Percentiles rank a stretch among this genome's conserved stretches.
phyloP scores from a whole-genome alignment of 148 eudicot species.

The Arctostaphylos glauca region DNA sequence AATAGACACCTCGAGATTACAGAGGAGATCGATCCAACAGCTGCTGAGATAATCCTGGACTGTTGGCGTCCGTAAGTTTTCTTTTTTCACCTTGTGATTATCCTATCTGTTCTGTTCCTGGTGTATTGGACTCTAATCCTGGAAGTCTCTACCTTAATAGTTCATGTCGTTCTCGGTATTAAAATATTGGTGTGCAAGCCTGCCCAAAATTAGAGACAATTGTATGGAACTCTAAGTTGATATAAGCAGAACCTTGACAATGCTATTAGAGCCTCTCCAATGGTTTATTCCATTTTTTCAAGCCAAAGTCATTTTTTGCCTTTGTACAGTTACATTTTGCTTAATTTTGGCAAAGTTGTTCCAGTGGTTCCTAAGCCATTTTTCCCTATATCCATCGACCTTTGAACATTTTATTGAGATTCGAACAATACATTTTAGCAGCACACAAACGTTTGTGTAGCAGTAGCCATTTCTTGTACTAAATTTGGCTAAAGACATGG shows the following conservation, averaged over 20 bases:
- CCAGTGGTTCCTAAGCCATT: not conserved
- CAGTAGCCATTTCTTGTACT: not conserved
- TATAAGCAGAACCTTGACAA: not conserved
- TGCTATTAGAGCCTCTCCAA: not conserved
- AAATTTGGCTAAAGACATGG: not conserved
- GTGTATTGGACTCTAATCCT: not conserved
- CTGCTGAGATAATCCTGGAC: slow-evolving; percentile 71
- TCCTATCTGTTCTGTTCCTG: not conserved
- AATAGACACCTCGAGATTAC: slow-evolving; percentile 77
- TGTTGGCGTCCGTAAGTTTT: slow-evolving; percentile 84
- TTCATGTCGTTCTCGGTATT: not conserved
- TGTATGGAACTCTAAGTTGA: not conserved
- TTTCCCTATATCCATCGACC: no score
- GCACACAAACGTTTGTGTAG: not conserved
- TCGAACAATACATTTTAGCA: not conserved
- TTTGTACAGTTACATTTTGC: not conserved
- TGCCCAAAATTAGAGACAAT: not conserved
- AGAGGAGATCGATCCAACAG: slow-evolving; percentile 62
- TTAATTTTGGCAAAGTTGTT: not conserved
- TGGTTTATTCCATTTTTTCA: not conserved
- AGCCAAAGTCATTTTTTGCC: not conserved
- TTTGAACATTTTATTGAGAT: not conserved
- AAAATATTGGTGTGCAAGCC: not conserved
- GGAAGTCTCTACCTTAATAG: not conserved
- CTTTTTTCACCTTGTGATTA: not conserved